These are phyloP conservation scores for Tubosaeta sp. DNA, from an alignment of 768 basidiomycete genomes.

Conservation along the genomic window DNA sequence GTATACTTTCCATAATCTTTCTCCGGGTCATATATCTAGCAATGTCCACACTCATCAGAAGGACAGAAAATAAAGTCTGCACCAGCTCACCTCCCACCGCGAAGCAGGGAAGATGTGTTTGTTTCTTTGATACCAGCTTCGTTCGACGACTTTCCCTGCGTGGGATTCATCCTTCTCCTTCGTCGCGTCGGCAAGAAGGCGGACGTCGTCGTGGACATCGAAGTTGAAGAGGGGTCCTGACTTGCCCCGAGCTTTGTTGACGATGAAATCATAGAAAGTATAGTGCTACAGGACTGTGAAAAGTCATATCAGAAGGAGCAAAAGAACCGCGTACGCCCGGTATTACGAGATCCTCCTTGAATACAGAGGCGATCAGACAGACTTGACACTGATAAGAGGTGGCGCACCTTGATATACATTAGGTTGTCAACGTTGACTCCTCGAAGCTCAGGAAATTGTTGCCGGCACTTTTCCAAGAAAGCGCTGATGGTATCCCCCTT, in stretches of 20 bases:
- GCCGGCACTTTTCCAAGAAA: slow-evolving; percentile 91
- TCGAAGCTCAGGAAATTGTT: slow-evolving; percentile 89
- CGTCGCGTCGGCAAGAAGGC: slow-evolving; percentile 89
- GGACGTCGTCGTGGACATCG: slow-evolving; percentile 98
- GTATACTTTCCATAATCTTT: slow-evolving; percentile 93
- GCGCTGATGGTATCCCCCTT: slow-evolving; percentile 87
- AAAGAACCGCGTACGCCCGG: slow-evolving; percentile 68
- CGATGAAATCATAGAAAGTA: slow-evolving; percentile 97
- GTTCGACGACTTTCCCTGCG: slow-evolving; percentile 96
- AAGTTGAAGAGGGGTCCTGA: slow-evolving; percentile 98
- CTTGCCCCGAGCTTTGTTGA: slow-evolving; percentile 98
- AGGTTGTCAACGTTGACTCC: slow-evolving; percentile 91
- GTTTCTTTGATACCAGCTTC: slow-evolving; percentile 92
- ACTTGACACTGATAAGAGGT: neutral
- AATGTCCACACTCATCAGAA: neutral
- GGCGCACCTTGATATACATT: slow-evolving; percentile 92
- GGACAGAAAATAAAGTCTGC: neutral
- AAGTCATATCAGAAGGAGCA: neutral
- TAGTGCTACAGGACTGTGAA: slow-evolving; percentile 62
- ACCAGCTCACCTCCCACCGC: slow-evolving; percentile 86
- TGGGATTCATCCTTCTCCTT: slow-evolving; percentile 98
- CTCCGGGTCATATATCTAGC: slow-evolving; percentile 87
- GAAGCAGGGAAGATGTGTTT: slow-evolving; percentile 98
- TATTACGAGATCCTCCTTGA: slow-evolving; percentile 93
- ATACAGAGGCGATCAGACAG: slow-evolving; percentile 6